phyloP scores from a whole-genome alignment of 202 grass and related monocot genomes.

The Carex arenaria region DNA sequence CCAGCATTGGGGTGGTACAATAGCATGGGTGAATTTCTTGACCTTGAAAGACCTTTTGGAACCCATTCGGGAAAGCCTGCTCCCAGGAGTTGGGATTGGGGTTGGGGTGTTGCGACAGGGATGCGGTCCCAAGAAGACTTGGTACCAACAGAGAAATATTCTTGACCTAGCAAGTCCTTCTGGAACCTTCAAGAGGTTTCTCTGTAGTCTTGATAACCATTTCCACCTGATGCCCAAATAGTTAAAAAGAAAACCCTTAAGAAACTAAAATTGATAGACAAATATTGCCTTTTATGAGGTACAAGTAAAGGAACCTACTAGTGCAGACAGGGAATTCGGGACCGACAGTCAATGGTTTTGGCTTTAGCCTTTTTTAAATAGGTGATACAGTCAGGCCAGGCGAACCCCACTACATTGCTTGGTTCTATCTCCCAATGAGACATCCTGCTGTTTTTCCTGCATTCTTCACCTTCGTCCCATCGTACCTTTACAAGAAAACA shows the following conservation, averaged over 20 bases:
- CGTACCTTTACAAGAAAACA: slow-evolving; percentile 41
- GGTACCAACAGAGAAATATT: slow-evolving; percentile 57
- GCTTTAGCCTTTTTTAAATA: slow-evolving; percentile 63
- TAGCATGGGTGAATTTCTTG: slow-evolving; percentile 79
- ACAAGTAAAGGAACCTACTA: slow-evolving; percentile 42
- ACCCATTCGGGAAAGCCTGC: slow-evolving; percentile 77
- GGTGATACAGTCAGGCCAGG: slow-evolving; percentile 27
- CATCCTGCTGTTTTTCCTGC: slow-evolving; percentile 41
- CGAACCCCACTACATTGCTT: slow-evolving; percentile 52
- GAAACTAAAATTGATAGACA: background rate
- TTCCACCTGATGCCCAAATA: slow-evolving; percentile 62
- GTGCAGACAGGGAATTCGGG: slow-evolving; percentile 36
- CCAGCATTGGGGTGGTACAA: background rate
- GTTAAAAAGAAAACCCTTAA: background rate
- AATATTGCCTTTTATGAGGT: background rate
- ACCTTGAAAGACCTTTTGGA: slow-evolving; percentile 99
- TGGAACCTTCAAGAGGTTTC: slow-evolving; percentile 78
- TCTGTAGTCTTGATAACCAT: slow-evolving; percentile 55
- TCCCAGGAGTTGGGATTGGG: slow-evolving; percentile 17
- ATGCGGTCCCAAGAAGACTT: slow-evolving; percentile 32
- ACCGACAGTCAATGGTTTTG: slow-evolving; percentile 41
- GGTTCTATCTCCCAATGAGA: slow-evolving; percentile 93
- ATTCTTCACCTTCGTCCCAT: slow-evolving; percentile 75
- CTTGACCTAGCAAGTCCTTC: slow-evolving; percentile 99
- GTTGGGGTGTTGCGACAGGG: slow-evolving; percentile 1